Evolutionary conservation across 164 flowering plant species (phyloP), one percentile per base, ranked within the genome.

Genomic region (Tinospora cordifolia): DNA sequence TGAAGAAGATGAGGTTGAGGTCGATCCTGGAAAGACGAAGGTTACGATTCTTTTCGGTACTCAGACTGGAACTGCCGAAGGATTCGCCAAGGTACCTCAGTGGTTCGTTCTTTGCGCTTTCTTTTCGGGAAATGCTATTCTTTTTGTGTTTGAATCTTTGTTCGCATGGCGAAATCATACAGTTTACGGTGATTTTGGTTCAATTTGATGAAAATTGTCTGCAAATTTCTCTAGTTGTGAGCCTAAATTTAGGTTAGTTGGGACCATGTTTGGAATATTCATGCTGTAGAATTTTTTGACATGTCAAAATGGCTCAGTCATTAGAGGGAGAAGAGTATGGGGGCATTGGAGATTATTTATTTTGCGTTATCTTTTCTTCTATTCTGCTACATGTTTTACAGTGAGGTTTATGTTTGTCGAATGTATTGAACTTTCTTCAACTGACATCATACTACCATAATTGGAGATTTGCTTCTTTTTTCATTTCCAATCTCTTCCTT

Each of bases 11-110:
- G 86, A 77, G 15, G 69, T 71, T n/a, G 85, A 54, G 60, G 24
- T 54, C 60, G 60, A 67, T 26, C 54, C 79, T 4, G 88, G 86
- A 21, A 90, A 88, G 72, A 83, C 62, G 47, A 87, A 82, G 78
- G 83, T 91, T 27, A 79, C 90, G 22, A 68, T 91, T 51, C 80
- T 91, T 54, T 91, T 79, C 21, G 97, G 97, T 30, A 91, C 97
- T 40, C 97, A 91, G 74, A 91, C 97, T 30, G 97, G 97, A 3
- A 90, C 95, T 2, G 93, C 97, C 14, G 97, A 91, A 81, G 97
- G 97, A 7, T 91, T 91, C 39, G 95, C 97, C 6, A 91, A 91
- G 97, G 97, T 90, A 30, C n/a, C 22, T 17, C 19, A 8, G 59
- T n/a, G 21, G 8, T 51, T 51, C 21, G 59, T 15, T 51, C 21